phyloP scores from a whole-genome alignment of 2,329 filamentous ascomycete genomes.

The Nemania sp. region DNA sequence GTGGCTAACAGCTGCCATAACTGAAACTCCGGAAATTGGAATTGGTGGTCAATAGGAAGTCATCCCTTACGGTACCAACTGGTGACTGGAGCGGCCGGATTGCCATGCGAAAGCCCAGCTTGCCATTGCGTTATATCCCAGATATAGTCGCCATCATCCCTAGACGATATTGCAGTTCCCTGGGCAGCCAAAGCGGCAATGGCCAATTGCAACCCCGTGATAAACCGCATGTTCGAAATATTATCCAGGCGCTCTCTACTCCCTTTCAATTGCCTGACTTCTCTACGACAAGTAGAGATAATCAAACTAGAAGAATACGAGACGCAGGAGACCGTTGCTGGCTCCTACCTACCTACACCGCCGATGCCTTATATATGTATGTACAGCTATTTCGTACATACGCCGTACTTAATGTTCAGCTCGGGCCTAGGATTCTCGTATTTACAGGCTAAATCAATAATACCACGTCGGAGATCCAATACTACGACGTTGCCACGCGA shows the following conservation, averaged over 20 bases:
- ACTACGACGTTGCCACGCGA: constrained; percentile 4
- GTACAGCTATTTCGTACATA: not conserved
- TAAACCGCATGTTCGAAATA: constrained; percentile 5
- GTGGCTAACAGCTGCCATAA: too few relatives aligned
- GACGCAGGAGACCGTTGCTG: too few relatives aligned
- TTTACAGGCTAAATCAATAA: constrained; percentile 13
- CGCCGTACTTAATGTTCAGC: too few relatives aligned
- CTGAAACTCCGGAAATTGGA: too few relatives aligned
- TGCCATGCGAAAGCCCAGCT: constrained; percentile 24
- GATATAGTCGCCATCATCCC: constrained; percentile 1
- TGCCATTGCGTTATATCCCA: constrained; percentile 21
- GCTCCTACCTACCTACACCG: not conserved
- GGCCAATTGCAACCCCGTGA: not conserved
- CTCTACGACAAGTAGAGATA: not conserved
- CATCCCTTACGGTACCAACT: constrained; percentile 22
- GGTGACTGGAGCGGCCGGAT: constrained; percentile 15
- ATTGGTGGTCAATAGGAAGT: not conserved
- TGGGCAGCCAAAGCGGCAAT: constrained; percentile 1
- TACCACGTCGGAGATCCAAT: constrained; percentile 7
- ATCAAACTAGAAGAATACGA: not conserved
- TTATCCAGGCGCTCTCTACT: not conserved
- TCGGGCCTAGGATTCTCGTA: too few relatives aligned
- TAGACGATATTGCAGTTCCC: not conserved
- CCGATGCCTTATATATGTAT: not conserved
- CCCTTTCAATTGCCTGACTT: not conserved